Evolutionary conservation across 352 stramenopile species (phyloP).

Genomic region (Pythium apleroticum): DNA sequence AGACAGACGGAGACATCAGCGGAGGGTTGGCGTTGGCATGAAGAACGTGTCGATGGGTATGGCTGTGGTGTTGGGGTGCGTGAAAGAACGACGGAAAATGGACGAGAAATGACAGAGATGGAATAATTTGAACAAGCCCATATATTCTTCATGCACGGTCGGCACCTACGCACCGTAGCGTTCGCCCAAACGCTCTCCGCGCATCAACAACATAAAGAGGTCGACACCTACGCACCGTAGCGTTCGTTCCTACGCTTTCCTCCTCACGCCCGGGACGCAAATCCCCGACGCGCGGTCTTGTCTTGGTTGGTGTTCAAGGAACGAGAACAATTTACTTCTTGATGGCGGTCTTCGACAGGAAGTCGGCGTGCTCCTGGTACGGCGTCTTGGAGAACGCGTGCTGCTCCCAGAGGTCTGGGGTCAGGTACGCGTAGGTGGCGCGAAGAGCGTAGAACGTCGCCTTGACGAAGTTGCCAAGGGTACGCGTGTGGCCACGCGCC

Average conservation of each 20-base stretch:
- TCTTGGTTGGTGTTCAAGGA: slow-evolving; percentile 20
- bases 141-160: slow-evolving; percentile 58
- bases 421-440: slow-evolving; percentile 98
- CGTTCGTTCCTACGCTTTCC: slow-evolving; percentile 86
- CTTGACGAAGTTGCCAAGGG: slow-evolving; percentile 99
- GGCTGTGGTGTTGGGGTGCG: background rate
- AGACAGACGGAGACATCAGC: background rate
- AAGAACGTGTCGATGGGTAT: background rate
- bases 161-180: slow-evolving; percentile 92
- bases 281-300: slow-evolving; percentile 7
- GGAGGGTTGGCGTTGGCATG: background rate
- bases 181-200: slow-evolving; percentile 80
- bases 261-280: slow-evolving; percentile 35
- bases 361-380: slow-evolving; percentile 99
- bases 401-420: slow-evolving; percentile 98
- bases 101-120: slow-evolving; percentile 2
- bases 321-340: slow-evolving; percentile 78
- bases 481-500: slow-evolving; percentile 97
- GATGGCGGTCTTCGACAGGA: slow-evolving; percentile 96
- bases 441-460: slow-evolving; percentile 98
- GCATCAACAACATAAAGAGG: slow-evolving; percentile 58
- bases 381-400: slow-evolving; percentile 91
- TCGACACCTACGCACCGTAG: slow-evolving; percentile 91
- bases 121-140: slow-evolving; percentile 22
- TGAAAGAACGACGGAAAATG: background rate